Evolutionary conservation across 768 basidiomycete genomes (phyloP).

Genomic region (Collybiopsis luxurians): DNA sequence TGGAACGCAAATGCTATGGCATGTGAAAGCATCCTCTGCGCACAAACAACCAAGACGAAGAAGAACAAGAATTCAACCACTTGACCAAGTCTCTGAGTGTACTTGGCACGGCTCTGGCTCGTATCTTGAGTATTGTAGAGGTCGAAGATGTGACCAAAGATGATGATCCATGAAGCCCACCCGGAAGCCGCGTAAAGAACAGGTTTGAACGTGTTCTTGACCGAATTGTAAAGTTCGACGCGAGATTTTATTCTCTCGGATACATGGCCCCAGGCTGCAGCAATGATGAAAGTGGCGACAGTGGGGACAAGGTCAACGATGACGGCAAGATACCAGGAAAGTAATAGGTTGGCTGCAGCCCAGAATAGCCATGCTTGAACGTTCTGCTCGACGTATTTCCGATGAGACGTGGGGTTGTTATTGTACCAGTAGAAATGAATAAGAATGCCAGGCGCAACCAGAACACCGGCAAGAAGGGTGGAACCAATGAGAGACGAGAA

Average conservation of each 20-base stretch:
- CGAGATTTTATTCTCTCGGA: slow-evolving; percentile 64
- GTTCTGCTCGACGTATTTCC: slow-evolving; percentile 62
- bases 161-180: slow-evolving; percentile 75
- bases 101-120: slow-evolving; percentile 49
- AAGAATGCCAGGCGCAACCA: slow-evolving; percentile 60
- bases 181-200: slow-evolving; percentile 67
- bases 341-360: slow-evolving; percentile 72
- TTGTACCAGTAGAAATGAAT: slow-evolving; percentile 73
- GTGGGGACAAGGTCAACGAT: slow-evolving; percentile 67
- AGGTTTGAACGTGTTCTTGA: slow-evolving; percentile 70
- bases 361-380: slow-evolving; percentile 80
- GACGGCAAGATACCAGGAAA: slow-evolving; percentile 79
- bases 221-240: slow-evolving; percentile 66
- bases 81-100: slow-evolving; percentile 61
- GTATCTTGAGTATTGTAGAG: slow-evolving; percentile 44
- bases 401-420: slow-evolving; percentile 50
- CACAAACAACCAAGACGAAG: slow-evolving; percentile 58
- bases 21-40: slow-evolving; percentile 69
- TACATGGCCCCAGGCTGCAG: slow-evolving; percentile 71
- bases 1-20: slow-evolving; percentile 76
- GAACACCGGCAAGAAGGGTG: slow-evolving; percentile 55
- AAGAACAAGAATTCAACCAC: slow-evolving; percentile 76
- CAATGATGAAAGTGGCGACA: slow-evolving; percentile 48
- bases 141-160: slow-evolving; percentile 64
- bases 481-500: slow-evolving; percentile 78